Evolutionary conservation across 2,329 filamentous ascomycete genomes (phyloP).

Genomic region (Aspergillus pseudoglaucus): DNA sequence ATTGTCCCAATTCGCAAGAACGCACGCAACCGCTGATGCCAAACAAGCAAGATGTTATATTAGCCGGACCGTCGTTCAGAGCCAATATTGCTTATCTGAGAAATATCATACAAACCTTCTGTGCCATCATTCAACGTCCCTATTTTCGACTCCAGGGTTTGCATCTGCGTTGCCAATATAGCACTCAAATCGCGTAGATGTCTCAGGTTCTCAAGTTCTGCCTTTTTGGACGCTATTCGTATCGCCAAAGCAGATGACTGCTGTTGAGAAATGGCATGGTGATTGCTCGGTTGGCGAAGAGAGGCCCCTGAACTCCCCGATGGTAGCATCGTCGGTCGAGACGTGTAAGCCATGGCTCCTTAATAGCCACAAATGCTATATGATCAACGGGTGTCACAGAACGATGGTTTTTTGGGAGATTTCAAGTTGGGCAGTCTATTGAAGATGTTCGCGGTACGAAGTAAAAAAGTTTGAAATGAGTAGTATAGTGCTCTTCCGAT

Average conservation of each 20-base stretch:
- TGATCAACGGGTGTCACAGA: background rate
- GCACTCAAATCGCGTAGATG: slow-evolving; percentile 57
- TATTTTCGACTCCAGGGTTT: slow-evolving; percentile 55
- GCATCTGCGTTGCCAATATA: slow-evolving; percentile 58
- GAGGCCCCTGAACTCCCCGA: slow-evolving; percentile 19
- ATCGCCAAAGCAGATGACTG: slow-evolving; percentile 54
- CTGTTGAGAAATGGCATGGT: slow-evolving; percentile 29
- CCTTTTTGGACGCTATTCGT: slow-evolving; percentile 58
- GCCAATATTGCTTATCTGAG: background rate
- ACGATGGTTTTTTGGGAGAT: background rate
- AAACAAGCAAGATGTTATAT: slow-evolving; percentile 2
- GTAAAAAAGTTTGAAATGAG: background rate
- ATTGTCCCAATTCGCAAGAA: slow-evolving; percentile 63
- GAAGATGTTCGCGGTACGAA: background rate
- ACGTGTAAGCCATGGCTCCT: slow-evolving; percentile 29
- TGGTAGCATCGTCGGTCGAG: slow-evolving; percentile 28
- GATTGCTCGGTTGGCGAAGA: slow-evolving; percentile 24
- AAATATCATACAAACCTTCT: slow-evolving; percentile 41
- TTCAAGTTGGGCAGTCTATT: background rate
- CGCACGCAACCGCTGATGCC: slow-evolving; percentile 53
- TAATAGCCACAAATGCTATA: background rate
- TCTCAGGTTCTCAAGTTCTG: slow-evolving; percentile 56
- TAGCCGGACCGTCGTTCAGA: background rate
- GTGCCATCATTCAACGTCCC: slow-evolving; percentile 56
- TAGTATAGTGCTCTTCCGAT: background rate